phyloP scores from a whole-genome alignment of 2,329 filamentous ascomycete genomes.

The Fusarium sp. region DNA sequence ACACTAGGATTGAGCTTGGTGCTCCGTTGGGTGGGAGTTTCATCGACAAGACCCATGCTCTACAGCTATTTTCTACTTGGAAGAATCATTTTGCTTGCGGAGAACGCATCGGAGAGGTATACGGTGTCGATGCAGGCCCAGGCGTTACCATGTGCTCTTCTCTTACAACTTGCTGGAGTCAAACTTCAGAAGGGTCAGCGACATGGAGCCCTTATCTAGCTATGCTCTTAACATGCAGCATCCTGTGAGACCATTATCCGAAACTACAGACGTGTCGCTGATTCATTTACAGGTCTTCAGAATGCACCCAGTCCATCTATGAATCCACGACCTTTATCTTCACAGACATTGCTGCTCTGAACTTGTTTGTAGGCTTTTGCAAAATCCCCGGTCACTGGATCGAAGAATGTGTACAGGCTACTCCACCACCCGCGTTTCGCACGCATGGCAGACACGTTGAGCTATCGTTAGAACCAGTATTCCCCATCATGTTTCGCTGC shows the following conservation, averaged over 20 bases:
- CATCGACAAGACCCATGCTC: background rate
- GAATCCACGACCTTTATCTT: conserved; percentile 8
- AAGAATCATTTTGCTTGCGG: background rate
- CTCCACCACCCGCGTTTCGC: conserved; percentile 8
- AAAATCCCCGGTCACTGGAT: background rate
- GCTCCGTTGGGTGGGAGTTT: background rate
- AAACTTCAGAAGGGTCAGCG: too few species aligned
- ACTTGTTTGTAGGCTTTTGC: conserved; percentile 12
- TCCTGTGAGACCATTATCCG: background rate
- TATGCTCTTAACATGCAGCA: conserved; percentile 9
- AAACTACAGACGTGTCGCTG: background rate
- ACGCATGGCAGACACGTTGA: conserved; percentile 8
- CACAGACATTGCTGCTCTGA: background rate
- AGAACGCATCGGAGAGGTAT: background rate
- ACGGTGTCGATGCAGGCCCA: background rate
- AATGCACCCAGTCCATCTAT: conserved; percentile 13
- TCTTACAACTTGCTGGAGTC: too few species aligned
- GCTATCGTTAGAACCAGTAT: conserved; percentile 1
- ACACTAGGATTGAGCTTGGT: background rate
- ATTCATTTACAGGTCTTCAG: background rate
- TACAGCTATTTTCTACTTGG: background rate
- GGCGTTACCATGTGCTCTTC: background rate
- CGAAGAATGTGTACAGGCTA: background rate
- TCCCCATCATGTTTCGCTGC: background rate
- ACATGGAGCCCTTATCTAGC: background rate